A percentile compares a stretch with the other conserved stretches of the same genome.
phyloP scores from a whole-genome alignment of 495 filamentous ascomycete genomes.

The Neurospora sp. region DNA sequence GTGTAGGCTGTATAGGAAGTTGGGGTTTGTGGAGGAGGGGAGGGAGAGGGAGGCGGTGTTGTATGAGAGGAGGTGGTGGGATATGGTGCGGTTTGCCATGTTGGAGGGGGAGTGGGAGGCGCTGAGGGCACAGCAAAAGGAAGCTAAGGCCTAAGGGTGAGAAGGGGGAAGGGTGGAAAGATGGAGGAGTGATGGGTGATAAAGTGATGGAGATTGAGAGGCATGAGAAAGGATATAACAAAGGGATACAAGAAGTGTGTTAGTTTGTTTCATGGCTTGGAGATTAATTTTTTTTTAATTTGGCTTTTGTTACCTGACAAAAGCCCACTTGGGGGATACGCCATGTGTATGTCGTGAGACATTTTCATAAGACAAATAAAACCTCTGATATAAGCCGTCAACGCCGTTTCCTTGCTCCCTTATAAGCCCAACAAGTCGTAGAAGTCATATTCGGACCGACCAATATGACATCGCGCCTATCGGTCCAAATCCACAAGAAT shows the following conservation, averaged over 20 bases:
- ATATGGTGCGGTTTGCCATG: conserved; percentile 32
- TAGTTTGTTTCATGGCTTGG: background rate
- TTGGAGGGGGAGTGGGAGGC: conserved; percentile 39
- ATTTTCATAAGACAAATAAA: background rate
- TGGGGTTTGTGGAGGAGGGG: conserved; percentile 44
- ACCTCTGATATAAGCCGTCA: background rate
- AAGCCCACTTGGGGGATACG: background rate
- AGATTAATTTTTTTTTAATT: background rate
- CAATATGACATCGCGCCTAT: background rate
- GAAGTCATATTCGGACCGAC: background rate
- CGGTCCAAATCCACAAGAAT: background rate
- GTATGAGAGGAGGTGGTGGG: conserved; percentile 35
- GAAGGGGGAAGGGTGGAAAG: background rate
- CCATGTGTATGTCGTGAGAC: no score
- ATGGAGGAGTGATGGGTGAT: background rate
- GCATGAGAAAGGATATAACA: background rate
- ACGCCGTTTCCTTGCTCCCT: background rate
- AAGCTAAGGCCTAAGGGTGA: background rate
- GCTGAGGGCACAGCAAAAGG: background rate
- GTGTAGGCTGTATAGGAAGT: conserved; percentile 30
- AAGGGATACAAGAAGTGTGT: background rate
- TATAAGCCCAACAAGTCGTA: background rate
- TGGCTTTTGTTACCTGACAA: background rate
- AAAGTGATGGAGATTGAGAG: background rate
- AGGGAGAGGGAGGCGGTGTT: conserved; percentile 33